Percentiles rank a stretch among this genome's conserved stretches.
phyloP scores from a whole-genome alignment of 163 green algal species.

The Botryococcus braunii region DNA sequence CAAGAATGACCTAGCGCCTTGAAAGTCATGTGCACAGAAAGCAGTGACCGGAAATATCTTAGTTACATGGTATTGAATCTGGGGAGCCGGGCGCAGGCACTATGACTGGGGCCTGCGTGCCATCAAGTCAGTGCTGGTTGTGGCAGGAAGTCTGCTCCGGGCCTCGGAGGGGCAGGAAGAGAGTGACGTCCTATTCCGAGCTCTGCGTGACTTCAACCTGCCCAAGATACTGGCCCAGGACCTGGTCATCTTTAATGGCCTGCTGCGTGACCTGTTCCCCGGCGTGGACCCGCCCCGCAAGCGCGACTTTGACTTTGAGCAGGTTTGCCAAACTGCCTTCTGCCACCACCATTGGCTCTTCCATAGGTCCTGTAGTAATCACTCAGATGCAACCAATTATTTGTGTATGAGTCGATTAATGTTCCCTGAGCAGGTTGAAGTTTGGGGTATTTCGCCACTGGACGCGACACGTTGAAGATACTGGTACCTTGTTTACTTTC shows the following conservation, averaged over 20 bases:
- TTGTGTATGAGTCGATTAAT: too few relatives aligned
- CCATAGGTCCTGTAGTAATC: background rate
- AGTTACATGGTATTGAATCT: too few relatives aligned
- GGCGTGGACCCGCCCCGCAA: slow-evolving; percentile 74
- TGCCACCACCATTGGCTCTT: background rate
- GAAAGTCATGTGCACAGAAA: too few relatives aligned
- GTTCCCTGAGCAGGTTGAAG: too few relatives aligned
- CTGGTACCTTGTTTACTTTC: too few relatives aligned
- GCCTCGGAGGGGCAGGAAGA: slow-evolving; percentile 16
- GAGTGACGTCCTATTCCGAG: slow-evolving; percentile 68
- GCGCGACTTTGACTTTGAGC: slow-evolving; percentile 75
- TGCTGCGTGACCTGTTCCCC: slow-evolving; percentile 92
- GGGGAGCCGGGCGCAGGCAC: too few relatives aligned
- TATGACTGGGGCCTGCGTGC: slow-evolving; percentile 31
- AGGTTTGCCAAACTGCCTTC: background rate
- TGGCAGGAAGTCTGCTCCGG: slow-evolving; percentile 51
- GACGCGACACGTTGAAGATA: too few relatives aligned
- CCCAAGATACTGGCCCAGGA: slow-evolving; percentile 89
- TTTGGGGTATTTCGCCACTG: too few relatives aligned
- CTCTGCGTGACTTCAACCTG: slow-evolving; percentile 92
- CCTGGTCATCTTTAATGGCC: slow-evolving; percentile 81
- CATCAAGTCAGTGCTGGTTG: slow-evolving; percentile 80
- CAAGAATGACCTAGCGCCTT: too few relatives aligned
- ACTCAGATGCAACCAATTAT: too few relatives aligned
- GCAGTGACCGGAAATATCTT: too few relatives aligned